Evolutionary conservation across 768 basidiomycete genomes (phyloP), one percentile per base, ranked within the genome.

Genomic region (Kwoniella mangroviensis): DNA sequence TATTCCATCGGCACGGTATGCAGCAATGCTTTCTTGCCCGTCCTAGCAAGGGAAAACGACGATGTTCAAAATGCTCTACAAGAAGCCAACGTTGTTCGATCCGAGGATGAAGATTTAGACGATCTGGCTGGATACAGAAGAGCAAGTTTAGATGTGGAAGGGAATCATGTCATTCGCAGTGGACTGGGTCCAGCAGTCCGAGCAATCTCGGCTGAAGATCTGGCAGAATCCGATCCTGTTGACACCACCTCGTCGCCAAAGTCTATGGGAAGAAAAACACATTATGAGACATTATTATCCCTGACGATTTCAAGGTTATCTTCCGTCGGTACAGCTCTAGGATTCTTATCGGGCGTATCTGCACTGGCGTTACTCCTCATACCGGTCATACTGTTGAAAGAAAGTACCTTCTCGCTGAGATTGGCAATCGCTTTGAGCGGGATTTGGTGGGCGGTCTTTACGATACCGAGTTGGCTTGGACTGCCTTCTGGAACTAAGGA

Each of bases 1-100:
- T 97, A 97, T 73, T 92, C 94, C 1, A 91, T 90, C 0, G 91
- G 90, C 3, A 86, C 90, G 11, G 95, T 98, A 3, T 94, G 93
- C 21, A 88, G 93, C 86, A 98, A 98, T 79, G 88, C 93, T 0
- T 96, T 96, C 81, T 87, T 96, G 4, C 93, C 92, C 0, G 84
- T 84, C 1, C 86, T 93, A 9, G 91, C 92, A 2, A 87, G 87
- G 69, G 88, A 88, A 52, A 86, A 89, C 0, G 73, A 75, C 13
- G 78, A 75, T 0, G 70, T 72, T 2, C 28, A 68, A 58, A 51
- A 53, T 34, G 70, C 61, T 2, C 22, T n/a, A 7, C 24, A 62
- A n/a, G 57, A 65, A 21, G 19, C 26, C 9, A 34, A 22, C 43
- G 21, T 13, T 5, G 10, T 59, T 51, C 40, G 43, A 19, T 11